phyloP scores from a whole-genome alignment of 345 rosid species.

The Raphanus sativus region DNA sequence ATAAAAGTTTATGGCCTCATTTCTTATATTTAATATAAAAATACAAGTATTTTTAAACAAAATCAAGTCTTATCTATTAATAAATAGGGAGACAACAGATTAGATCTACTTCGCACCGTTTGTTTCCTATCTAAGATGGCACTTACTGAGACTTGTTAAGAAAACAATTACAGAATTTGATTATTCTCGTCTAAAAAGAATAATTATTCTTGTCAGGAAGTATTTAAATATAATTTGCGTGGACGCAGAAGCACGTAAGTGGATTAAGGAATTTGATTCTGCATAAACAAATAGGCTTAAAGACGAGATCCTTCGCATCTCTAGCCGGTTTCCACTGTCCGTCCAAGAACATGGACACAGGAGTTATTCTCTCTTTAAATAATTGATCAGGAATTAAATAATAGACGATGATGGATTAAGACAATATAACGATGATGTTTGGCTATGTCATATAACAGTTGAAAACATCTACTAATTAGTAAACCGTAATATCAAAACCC shows the following conservation, averaged over 20 bases:
- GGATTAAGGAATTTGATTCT: conserved; percentile 21
- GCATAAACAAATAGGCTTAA: neutral
- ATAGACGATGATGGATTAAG: neutral
- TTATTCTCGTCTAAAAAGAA: no score
- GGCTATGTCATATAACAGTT: neutral
- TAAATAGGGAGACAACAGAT: no score
- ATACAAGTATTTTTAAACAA: no score
- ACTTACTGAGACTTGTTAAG: no score
- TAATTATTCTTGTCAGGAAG: neutral
- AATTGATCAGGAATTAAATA: neutral
- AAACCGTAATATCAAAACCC: no score
- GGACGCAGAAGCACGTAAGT: neutral
- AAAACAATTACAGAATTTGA: neutral
- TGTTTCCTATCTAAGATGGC: no score
- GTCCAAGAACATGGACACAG: neutral
- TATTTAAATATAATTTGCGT: neutral
- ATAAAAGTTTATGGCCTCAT: no score
- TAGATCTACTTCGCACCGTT: no score
- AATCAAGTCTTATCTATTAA: no score
- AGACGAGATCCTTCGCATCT: neutral
- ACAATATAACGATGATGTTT: neutral
- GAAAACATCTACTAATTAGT: neutral
- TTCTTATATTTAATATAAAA: no score
- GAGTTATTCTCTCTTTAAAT: neutral
- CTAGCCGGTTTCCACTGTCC: neutral